These are phyloP conservation scores for Anthracocystis walkeri DNA, from an alignment of 1,284 basidiomycete genomes.

Conservation along the genomic window DNA sequence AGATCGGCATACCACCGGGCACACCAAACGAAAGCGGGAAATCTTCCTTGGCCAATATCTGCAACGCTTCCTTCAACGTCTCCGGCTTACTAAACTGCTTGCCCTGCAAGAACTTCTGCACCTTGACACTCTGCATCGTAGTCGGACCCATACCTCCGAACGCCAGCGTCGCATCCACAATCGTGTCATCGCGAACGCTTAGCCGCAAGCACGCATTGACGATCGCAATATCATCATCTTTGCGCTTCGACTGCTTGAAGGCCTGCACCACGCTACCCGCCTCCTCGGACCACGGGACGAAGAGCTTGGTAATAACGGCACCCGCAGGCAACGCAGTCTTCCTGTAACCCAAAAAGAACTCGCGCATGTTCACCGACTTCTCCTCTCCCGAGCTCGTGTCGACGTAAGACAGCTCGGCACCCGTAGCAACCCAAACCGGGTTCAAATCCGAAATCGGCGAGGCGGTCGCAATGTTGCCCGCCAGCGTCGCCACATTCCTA, in stretches of 20 bases:
- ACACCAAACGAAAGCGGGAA: constrained; percentile 68
- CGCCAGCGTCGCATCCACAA: constrained; percentile 60
- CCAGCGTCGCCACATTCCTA: constrained; percentile 69
- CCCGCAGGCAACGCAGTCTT: constrained; percentile 67
- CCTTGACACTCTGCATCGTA: constrained; percentile 52
- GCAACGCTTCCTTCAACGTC: constrained; percentile 27
- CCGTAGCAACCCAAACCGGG: constrained; percentile 70
- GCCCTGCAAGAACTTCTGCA: constrained; percentile 51
- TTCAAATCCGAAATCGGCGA: constrained; percentile 70
- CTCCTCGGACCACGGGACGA: constrained; percentile 48
- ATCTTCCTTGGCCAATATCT: constrained; percentile 57
- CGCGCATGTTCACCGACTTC: constrained; percentile 47
- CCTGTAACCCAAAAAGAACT: constrained; percentile 69
- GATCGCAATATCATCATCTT: constrained; percentile 71
- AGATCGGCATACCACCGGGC: constrained; percentile 70
- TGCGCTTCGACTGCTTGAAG: constrained; percentile 70
- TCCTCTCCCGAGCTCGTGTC: constrained; percentile 55
- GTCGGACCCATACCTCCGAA: constrained; percentile 70
- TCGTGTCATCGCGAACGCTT: constrained; percentile 29
- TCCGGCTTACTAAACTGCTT: constrained; percentile 25
- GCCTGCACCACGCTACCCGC: constrained; percentile 61
- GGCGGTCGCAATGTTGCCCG: constrained; percentile 70
- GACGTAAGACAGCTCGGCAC: constrained; percentile 51
- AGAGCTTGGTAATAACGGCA: constrained; percentile 64
- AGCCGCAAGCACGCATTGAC: constrained; percentile 67